Evolutionary conservation across 225 moss, liverwort and hornwort species (phyloP).

Genomic region (Physcomitrium patens): DNA sequence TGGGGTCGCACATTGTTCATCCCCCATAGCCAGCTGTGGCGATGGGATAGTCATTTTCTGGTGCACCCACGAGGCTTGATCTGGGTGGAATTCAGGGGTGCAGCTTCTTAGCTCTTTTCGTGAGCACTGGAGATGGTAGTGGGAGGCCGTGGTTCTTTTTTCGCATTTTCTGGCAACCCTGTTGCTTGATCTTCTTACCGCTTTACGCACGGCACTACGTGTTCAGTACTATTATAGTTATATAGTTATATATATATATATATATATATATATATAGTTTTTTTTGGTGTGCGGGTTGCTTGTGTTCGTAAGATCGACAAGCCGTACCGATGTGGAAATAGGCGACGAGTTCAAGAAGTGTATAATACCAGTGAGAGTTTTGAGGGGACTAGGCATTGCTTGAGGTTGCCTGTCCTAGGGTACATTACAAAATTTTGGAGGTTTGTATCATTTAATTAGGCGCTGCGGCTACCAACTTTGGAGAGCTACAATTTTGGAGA

Average conservation of each 20-base stretch:
- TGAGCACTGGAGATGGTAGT: conserved; percentile 11
- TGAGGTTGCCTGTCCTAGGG: conserved; percentile 20
- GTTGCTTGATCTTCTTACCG: conserved; percentile 29
- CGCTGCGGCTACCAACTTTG: too few relatives aligned
- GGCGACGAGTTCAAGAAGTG: conserved; percentile 43
- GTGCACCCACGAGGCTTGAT: conserved; percentile 23
- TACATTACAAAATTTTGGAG: too few relatives aligned
- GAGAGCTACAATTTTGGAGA: too few relatives aligned
- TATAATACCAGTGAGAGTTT: conserved; percentile 34
- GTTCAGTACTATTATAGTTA: neutral
- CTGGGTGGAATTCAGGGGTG: conserved; percentile 11
- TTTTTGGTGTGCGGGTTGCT: neutral
- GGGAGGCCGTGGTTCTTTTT: conserved; percentile 9
- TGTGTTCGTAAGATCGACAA: conserved; percentile 32
- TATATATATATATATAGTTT: too few relatives aligned
- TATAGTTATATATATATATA: conserved; percentile 26
- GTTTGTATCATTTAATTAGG: too few relatives aligned
- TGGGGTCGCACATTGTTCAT: conserved; percentile 24
- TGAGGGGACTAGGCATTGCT: conserved; percentile 3
- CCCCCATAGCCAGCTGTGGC: conserved; percentile 34
- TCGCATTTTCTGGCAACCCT: conserved; percentile 9
- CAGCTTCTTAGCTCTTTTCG: neutral
- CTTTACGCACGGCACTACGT: conserved; percentile 11
- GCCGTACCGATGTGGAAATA: conserved; percentile 39
- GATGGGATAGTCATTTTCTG: conserved; percentile 19